These are phyloP conservation scores for Capronia coronata DNA, from an alignment of 2,329 filamentous ascomycete genomes.

Conservation along the genomic window DNA sequence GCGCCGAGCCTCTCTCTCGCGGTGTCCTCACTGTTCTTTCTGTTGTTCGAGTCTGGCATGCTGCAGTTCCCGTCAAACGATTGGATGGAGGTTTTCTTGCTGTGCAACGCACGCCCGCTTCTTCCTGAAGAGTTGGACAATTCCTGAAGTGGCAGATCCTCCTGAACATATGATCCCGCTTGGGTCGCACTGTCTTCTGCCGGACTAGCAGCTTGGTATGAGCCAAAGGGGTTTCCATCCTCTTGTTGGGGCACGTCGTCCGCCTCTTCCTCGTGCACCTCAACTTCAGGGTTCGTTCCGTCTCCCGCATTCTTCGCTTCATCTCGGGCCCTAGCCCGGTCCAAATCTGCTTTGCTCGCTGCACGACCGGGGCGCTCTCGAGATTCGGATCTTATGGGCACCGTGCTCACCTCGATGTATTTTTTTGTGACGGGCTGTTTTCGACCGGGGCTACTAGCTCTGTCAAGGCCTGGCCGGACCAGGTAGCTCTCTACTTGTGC, in stretches of 20 bases:
- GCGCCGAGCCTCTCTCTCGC: background rate
- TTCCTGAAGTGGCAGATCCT: conserved; percentile 31
- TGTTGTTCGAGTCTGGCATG: conserved; percentile 4
- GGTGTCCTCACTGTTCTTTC: conserved; percentile 3
- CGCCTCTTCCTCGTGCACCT: conserved; percentile 1
- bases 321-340: background rate
- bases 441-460: background rate
- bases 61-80: conserved; percentile 17
- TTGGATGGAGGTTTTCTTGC: conserved; percentile 12
- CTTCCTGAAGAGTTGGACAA: conserved; percentile 31
- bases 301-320: background rate
- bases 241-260: background rate
- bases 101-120: background rate
- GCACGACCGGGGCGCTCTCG: background rate
- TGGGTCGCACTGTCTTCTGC: conserved; percentile 6
- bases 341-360: background rate
- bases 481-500: conserved; percentile 12
- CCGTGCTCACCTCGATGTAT: conserved; percentile 14
- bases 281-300: background rate
- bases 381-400: conserved; percentile 9
- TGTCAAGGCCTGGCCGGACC: conserved; percentile 1
- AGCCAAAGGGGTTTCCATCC: background rate
- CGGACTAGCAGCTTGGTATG: background rate
- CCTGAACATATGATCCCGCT: background rate
- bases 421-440: background rate